These are phyloP conservation scores for Alloteropsis semialata DNA, from an alignment of 176 grass and related monocot species.

Conservation along the genomic window DNA sequence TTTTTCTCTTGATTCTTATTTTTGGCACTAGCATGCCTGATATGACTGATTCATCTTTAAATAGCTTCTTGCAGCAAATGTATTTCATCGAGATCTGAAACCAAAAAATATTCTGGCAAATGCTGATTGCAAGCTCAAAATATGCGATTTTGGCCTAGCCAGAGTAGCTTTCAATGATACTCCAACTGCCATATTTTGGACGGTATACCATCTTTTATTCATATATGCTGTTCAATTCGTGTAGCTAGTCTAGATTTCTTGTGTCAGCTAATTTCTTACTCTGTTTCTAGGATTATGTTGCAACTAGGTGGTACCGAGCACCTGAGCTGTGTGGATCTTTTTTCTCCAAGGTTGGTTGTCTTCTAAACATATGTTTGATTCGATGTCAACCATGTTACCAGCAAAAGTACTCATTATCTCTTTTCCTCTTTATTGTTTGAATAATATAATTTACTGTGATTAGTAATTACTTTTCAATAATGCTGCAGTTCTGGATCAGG, in stretches of 20 bases:
- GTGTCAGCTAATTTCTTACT: slow-evolving; percentile 19
- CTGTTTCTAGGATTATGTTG: slow-evolving; percentile 86
- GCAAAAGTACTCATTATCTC: background rate
- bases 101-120: slow-evolving; percentile 98
- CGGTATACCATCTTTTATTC: slow-evolving; percentile 35
- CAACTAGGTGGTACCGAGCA: slow-evolving; percentile 98
- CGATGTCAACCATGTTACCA: background rate
- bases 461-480: slow-evolving; percentile 4
- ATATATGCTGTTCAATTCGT: slow-evolving; percentile 10
- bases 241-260: slow-evolving; percentile 11
- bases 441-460: slow-evolving; percentile 14
- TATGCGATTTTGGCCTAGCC: slow-evolving; percentile 95
- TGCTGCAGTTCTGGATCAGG: slow-evolving; percentile 1
- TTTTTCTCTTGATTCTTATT: background rate
- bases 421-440: background rate
- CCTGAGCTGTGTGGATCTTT: slow-evolving; percentile 98
- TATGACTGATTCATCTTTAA: slow-evolving; percentile 42
- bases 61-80: slow-evolving; percentile 79
- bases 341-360: slow-evolving; percentile 73
- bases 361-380: slow-evolving; percentile 12
- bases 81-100: slow-evolving; percentile 98
- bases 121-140: slow-evolving; percentile 99
- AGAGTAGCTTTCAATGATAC: slow-evolving; percentile 92
- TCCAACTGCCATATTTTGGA: slow-evolving; percentile 98
- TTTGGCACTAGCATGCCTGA: slow-evolving; percentile 2